These are phyloP conservation scores for Cordyceps tenuipes DNA, from an alignment of 2,329 filamentous ascomycete genomes.

Conservation along the genomic window DNA sequence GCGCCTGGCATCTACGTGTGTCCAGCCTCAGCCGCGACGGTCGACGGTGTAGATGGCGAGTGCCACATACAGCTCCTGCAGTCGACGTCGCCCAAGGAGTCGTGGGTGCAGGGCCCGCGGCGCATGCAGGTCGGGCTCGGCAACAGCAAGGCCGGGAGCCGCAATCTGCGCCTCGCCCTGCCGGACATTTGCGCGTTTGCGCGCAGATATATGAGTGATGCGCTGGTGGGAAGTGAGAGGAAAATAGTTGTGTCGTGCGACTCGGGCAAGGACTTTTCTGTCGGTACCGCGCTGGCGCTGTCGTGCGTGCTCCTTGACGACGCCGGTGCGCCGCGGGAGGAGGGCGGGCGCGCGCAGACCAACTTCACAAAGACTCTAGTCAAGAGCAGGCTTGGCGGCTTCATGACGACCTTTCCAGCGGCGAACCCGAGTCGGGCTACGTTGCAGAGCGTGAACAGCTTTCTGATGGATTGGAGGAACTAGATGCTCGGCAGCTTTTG, in stretches of 20 bases:
- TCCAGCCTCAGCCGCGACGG: conserved; percentile 20
- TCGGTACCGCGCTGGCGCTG: conserved; percentile 68
- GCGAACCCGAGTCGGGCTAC: conserved; percentile 80
- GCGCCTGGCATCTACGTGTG: conserved; percentile 31
- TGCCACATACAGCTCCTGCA: conserved; percentile 38
- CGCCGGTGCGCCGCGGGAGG: conserved; percentile 38
- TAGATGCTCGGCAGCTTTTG: conserved; percentile 12
- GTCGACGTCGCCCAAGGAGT: conserved; percentile 35
- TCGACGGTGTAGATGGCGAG: not conserved
- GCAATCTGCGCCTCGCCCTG: conserved; percentile 69
- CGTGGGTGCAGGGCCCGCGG: conserved; percentile 28
- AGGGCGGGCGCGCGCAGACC: conserved; percentile 14
- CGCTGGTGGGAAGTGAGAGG: not conserved
- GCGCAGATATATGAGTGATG: conserved; percentile 25
- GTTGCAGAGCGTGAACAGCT: conserved; percentile 85
- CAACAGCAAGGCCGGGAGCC: conserved; percentile 68
- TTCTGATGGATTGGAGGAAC: conserved; percentile 58
- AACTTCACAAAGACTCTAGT: conserved; percentile 67
- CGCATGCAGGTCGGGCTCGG: conserved; percentile 55
- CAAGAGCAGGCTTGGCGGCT: conserved; percentile 68
- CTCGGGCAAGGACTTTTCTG: conserved; percentile 70
- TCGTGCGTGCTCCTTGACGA: conserved; percentile 66
- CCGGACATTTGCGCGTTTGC: conserved; percentile 53
- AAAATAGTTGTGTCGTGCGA: conserved; percentile 58
- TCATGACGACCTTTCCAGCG: conserved; percentile 69